phyloP scores from a whole-genome alignment of 2,329 filamentous ascomycete species.

The Fusarium buxicola region DNA sequence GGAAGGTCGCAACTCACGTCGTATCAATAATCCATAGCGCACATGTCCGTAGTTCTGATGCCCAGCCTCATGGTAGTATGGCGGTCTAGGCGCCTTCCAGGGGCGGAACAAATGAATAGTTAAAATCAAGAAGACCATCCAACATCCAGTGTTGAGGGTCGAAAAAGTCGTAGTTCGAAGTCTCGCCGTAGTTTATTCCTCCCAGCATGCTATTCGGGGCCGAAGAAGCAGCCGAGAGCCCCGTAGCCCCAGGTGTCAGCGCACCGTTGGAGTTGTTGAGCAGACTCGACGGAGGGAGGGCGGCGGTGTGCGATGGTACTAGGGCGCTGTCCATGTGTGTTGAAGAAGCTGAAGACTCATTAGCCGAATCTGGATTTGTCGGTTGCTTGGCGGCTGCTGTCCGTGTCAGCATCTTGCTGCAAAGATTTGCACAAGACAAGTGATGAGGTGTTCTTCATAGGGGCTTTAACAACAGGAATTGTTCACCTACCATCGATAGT shows the following conservation, averaged over 20 bases:
- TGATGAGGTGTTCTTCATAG: conserved; percentile 44
- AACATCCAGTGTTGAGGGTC: conserved; percentile 95
- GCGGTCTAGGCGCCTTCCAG: conserved; percentile 62
- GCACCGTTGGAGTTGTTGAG: conserved; percentile 61
- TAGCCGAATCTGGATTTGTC: conserved; percentile 83
- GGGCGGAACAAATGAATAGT: conserved; percentile 70
- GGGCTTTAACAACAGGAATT: conserved; percentile 12
- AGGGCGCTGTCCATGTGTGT: conserved; percentile 72
- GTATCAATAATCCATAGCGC: conserved; percentile 1
- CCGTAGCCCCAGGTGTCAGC: conserved; percentile 63
- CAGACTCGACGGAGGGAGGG: conserved; percentile 57
- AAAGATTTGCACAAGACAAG: conserved; percentile 36
- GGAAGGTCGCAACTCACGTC: conserved; percentile 20
- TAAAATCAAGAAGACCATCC: conserved; percentile 85
- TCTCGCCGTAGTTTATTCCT: conserved; percentile 70
- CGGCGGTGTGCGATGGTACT: conserved; percentile 53
- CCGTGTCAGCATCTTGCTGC: conserved; percentile 35
- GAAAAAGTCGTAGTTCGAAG: conserved; percentile 86
- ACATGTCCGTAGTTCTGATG: not conserved
- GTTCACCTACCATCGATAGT: conserved; percentile 73
- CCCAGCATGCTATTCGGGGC: conserved; percentile 61
- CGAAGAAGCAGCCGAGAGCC: conserved; percentile 54
- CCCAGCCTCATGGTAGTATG: conserved; percentile 2
- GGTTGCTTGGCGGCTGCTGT: conserved; percentile 79
- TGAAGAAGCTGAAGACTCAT: conserved; percentile 77